phyloP scores from a whole-genome alignment of 2,329 filamentous ascomycete genomes.

The Magnaporthiopsis incrustans region DNA sequence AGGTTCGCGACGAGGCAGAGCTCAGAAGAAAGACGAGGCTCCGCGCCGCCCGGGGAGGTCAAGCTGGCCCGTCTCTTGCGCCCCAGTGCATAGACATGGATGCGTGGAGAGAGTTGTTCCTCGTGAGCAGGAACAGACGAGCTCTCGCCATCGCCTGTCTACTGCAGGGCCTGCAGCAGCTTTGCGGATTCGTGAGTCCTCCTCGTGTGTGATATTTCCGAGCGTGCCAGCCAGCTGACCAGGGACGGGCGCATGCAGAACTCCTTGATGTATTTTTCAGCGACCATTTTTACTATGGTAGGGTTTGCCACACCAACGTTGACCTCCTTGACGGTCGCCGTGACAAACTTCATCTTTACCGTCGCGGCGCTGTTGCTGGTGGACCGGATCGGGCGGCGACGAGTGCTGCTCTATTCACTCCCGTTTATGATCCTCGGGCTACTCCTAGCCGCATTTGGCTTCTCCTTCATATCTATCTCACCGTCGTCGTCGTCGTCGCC shows the following conservation, averaged over 20 bases:
- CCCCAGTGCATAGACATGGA: conserved; percentile 33
- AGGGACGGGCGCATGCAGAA: conserved; percentile 42
- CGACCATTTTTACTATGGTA: conserved; percentile 70
- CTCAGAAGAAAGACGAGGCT: conserved; percentile 34
- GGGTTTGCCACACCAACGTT: conserved; percentile 73
- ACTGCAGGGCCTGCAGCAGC: conserved; percentile 79
- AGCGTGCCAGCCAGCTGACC: not conserved
- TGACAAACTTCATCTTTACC: conserved; percentile 77
- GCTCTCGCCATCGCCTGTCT: conserved; percentile 80
- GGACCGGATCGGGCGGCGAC: conserved; percentile 69
- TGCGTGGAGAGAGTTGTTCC: conserved; percentile 45
- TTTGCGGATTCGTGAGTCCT: conserved; percentile 69
- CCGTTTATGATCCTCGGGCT: conserved; percentile 77
- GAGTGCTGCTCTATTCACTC: conserved; percentile 74
- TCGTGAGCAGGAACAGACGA: conserved; percentile 56
- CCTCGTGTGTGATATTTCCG: not conserved
- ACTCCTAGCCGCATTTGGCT: conserved; percentile 62
- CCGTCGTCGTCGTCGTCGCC: conserved; percentile 14
- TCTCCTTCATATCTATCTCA: conserved; percentile 51
- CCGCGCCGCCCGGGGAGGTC: conserved; percentile 10
- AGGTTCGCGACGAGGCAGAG: conserved; percentile 61
- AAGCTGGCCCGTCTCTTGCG: not conserved
- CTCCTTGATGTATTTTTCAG: conserved; percentile 86
- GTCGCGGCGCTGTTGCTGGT: conserved; percentile 68
- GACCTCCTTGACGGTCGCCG: conserved; percentile 67